Conservation (phyloP, 331 rosid species). For the Quercus phellos region DNA sequence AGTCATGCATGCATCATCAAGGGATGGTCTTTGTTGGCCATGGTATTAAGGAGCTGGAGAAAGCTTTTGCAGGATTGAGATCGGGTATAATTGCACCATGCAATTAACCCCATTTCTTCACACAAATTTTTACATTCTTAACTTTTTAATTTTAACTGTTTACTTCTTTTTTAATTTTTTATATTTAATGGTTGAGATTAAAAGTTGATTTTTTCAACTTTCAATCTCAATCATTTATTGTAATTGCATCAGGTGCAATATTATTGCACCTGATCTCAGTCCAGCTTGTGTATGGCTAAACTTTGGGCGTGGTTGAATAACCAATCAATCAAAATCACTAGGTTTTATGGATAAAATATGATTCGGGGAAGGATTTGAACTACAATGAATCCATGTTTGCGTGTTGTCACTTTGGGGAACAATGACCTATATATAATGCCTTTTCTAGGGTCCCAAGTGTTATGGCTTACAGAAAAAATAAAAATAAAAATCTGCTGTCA, state of each 20-base stretch:
- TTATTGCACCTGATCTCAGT: no score
- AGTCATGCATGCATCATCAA: not conserved
- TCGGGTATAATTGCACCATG: no score
- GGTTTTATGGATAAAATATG: not conserved
- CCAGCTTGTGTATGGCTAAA: not conserved
- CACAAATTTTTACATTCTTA: no score
- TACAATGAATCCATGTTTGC: conserved; percentile 1
- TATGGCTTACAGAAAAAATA: not conserved
- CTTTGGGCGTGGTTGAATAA: not conserved
- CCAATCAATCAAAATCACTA: not conserved
- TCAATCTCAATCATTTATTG: no score
- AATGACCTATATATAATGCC: not conserved
- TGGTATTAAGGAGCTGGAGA: not conserved
- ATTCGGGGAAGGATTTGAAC: conserved; percentile 3
- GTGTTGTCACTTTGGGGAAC: conserved; percentile 11
- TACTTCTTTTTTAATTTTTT: no score
- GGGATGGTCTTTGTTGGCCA: not conserved
- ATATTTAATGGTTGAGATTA: no score
- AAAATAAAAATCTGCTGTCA: not conserved
- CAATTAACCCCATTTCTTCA: no score
- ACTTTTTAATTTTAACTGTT: no score
- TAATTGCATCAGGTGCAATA: no score
- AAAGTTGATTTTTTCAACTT: no score
- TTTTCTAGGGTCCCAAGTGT: not conserved
- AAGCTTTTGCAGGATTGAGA: no score